Evolutionary conservation across 169 alveolate genomes (phyloP).

Genomic region (Cryptosporidium felis): DNA sequence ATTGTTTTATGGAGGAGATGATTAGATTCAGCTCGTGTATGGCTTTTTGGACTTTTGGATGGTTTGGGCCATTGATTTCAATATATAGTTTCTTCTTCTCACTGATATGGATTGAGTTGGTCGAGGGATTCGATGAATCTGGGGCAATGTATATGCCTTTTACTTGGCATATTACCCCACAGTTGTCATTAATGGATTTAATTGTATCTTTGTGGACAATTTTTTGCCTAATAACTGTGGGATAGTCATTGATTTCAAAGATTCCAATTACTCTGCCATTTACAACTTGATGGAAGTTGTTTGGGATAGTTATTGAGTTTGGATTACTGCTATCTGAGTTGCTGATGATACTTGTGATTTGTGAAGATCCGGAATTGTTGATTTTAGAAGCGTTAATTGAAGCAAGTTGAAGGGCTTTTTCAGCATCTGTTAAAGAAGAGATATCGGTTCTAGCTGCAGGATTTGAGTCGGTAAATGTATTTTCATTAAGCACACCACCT

Average conservation of each 20-base stretch:
- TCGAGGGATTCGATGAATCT: background rate
- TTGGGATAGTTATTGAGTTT: background rate
- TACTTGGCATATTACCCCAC: slow-evolving; percentile 66
- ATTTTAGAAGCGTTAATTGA: slow-evolving; percentile 14
- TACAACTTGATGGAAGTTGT: slow-evolving; percentile 46
- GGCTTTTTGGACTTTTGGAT: slow-evolving; percentile 63
- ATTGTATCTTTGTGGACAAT: slow-evolving; percentile 82
- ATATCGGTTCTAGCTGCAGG: background rate
- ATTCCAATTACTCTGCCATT: slow-evolving; percentile 85
- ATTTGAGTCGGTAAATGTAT: background rate
- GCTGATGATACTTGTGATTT: slow-evolving; percentile 14
- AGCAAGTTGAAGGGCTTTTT: slow-evolving; percentile 65
- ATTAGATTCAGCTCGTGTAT: slow-evolving; percentile 49
- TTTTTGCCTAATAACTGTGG: slow-evolving; percentile 87
- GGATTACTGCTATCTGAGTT: background rate
- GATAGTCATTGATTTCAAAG: slow-evolving; percentile 89
- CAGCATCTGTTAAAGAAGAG: slow-evolving; percentile 18
- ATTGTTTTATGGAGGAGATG: slow-evolving; percentile 26
- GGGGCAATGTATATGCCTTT: slow-evolving; percentile 65
- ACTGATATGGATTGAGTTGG: slow-evolving; percentile 23
- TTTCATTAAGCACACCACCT: background rate
- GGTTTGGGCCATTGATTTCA: slow-evolving; percentile 68
- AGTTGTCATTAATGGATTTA: slow-evolving; percentile 46
- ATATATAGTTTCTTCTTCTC: slow-evolving; percentile 58
- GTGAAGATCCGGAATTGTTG: background rate